Conservation (phyloP, 225 moss, liverwort and hornwort species). For the Marchantia paleacea region DNA sequence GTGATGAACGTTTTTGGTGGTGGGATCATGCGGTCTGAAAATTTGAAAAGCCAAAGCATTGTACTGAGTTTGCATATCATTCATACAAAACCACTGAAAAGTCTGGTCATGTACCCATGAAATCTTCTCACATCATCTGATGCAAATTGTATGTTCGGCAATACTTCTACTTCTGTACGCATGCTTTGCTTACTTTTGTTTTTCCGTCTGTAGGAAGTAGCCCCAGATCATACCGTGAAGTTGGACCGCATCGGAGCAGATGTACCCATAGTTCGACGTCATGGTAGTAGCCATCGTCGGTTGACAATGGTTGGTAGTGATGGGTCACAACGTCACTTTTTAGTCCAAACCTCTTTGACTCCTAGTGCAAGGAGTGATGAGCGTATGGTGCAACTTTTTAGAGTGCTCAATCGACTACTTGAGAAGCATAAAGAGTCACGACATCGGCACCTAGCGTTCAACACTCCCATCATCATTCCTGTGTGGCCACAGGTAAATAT, state of each 20-base stretch:
- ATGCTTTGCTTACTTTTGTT: background rate
- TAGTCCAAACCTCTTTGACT: conserved; percentile 96
- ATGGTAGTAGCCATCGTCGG: conserved; percentile 97
- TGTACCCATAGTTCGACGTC: conserved; percentile 97
- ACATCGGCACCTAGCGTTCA: conserved; percentile 89
- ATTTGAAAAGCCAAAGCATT: no score
- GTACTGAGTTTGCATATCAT: no score
- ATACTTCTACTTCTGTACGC: background rate
- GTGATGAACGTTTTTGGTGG: background rate
- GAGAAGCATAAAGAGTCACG: conserved; percentile 99
- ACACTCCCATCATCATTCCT: conserved; percentile 95
- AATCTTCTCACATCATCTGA: no score
- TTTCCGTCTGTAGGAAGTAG: conserved; percentile 70
- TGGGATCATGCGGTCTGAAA: no score
- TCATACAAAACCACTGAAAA: no score
- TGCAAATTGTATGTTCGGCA: no score
- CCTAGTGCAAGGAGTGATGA: conserved; percentile 99
- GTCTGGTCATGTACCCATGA: no score
- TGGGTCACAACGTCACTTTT: conserved; percentile 92
- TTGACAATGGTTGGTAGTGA: conserved; percentile 97
- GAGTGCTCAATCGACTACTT: conserved; percentile 91
- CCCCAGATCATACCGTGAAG: conserved; percentile 97
- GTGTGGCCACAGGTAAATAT: conserved; percentile 96
- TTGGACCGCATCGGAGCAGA: conserved; percentile 98
- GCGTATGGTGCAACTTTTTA: conserved; percentile 97